These are phyloP conservation scores for Metschnikowia aberdeeniae DNA, from an alignment of 805 yeast genomes.

Conservation along the genomic window DNA sequence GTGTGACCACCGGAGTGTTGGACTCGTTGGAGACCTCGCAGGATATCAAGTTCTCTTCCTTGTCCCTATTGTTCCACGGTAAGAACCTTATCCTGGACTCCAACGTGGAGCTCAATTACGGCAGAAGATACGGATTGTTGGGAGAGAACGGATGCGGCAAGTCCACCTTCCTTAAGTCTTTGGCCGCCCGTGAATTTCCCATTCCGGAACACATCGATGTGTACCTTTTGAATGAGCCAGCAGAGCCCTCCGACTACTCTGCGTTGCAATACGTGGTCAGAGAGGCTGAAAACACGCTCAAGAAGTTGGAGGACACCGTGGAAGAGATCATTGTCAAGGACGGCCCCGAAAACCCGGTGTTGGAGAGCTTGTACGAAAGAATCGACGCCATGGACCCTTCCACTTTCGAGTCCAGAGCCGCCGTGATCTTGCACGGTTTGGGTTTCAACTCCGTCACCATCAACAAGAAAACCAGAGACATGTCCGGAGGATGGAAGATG, in stretches of 20 bases:
- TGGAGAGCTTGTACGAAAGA: slow-evolving; percentile 90
- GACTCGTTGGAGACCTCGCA: slow-evolving; percentile 85
- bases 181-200: slow-evolving; percentile 96
- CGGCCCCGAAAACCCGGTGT: slow-evolving; percentile 86
- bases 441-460: slow-evolving; percentile 90
- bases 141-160: slow-evolving; percentile 99
- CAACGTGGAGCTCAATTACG: slow-evolving; percentile 86
- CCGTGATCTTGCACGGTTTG: slow-evolving; percentile 91
- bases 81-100: slow-evolving; percentile 94
- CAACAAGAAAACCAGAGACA: slow-evolving; percentile 91
- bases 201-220: slow-evolving; percentile 89
- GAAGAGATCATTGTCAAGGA: slow-evolving; percentile 86
- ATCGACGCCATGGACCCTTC: slow-evolving; percentile 94
- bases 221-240: slow-evolving; percentile 94
- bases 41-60: slow-evolving; percentile 88
- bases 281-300: slow-evolving; percentile 92
- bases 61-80: slow-evolving; percentile 94
- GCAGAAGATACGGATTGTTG: slow-evolving; percentile 94
- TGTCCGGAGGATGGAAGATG: slow-evolving; percentile 99
- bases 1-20: slow-evolving; percentile 97
- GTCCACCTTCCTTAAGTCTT: slow-evolving; percentile 86
- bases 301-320: slow-evolving; percentile 83
- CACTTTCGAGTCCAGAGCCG: slow-evolving; percentile 95
- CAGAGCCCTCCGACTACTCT: slow-evolving; percentile 85
- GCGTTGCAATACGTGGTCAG: slow-evolving; percentile 95